Evolutionary conservation across 306 rosid species (phyloP), one percentile per base, ranked within the genome.

Genomic region (Abrus precatorius): DNA sequence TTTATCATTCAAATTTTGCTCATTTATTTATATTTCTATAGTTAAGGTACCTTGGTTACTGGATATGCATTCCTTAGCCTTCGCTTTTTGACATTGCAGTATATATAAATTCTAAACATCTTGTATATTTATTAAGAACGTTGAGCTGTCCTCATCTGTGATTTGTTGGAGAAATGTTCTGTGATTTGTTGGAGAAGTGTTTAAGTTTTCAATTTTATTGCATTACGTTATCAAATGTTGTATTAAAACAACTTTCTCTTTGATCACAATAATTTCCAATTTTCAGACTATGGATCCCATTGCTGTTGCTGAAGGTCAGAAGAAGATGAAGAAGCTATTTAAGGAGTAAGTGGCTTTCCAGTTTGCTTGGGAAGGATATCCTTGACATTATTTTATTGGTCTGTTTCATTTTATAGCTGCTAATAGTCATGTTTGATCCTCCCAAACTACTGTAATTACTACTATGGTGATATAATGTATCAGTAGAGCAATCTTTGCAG

Each of bases 261-360:
- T 54, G 38, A 72, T 79, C 65, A 5, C 80, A 20, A 9, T 48
- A 72, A 47, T 76, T 69, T 85, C 30, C 11, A 30, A 64, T 71
- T 81, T 81, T 66, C 80, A 85, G 88, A 30, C 59, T 45, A 54
- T 32, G 77, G 84, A 84, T 66, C 87, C 87, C 1, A 11, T 0
- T 3, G 82, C 83, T 55, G 5, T 49, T 29, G 44, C 53, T 47
- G 79, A 80, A 70, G 83, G 80, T 76, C 80, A 76, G 72, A 9
- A n/a, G 79, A 11, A 56, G 80, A 76, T 76, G 80, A 48, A 71
- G 47, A 64, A 80, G 76, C 77, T 85, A 49, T 80, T 80, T 74
- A 56, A 80, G 27, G 72, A 85, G 88, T 85, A 71, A 63, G 88
- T 74, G 63, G 20, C 8, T 80, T 76, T 34, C 63, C 47, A 56